Conservation (phyloP, 2,329 filamentous ascomycete genomes). For the Neocatenulostroma microsporum region DNA sequence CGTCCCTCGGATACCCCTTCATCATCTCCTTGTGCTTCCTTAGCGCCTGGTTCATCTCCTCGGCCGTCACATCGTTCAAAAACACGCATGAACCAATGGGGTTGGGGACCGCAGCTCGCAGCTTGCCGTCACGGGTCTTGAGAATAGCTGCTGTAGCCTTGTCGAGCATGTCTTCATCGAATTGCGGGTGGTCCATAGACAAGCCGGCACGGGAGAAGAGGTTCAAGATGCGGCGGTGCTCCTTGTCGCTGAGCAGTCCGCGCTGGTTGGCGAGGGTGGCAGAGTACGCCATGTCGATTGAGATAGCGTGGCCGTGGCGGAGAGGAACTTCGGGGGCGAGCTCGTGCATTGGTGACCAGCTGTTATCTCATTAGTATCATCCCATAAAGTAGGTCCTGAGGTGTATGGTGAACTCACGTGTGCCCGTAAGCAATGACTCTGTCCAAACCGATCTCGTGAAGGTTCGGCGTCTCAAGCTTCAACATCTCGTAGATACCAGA, state of each 20-base stretch:
- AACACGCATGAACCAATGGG: constrained; percentile 61
- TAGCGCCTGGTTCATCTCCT: constrained; percentile 56
- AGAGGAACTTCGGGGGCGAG: constrained; percentile 60
- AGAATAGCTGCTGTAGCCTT: constrained; percentile 61
- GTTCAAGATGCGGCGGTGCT: constrained; percentile 56
- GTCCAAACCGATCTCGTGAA: constrained; percentile 65
- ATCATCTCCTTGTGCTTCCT: constrained; percentile 56
- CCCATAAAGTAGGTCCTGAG: neutral
- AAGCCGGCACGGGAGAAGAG: constrained; percentile 64
- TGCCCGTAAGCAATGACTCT: constrained; percentile 67
- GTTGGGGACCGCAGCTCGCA: constrained; percentile 60
- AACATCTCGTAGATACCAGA: constrained; percentile 65
- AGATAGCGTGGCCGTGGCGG: constrained; percentile 66
- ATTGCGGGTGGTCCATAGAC: constrained; percentile 62
- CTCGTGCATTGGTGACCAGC: constrained; percentile 65
- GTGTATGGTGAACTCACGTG: too few relatives aligned
- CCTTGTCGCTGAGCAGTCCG: constrained; percentile 52
- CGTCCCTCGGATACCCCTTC: constrained; percentile 55
- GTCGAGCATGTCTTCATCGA: constrained; percentile 57
- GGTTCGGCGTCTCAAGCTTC: constrained; percentile 63
- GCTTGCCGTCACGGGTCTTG: constrained; percentile 60
- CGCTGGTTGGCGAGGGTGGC: constrained; percentile 58
- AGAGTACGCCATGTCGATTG: constrained; percentile 68
- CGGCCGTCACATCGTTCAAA: constrained; percentile 56
- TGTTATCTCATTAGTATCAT: constrained; percentile 21